Evolutionary conservation across 2,329 filamentous ascomycete species (phyloP), one percentile per base, ranked within the genome.

Genomic region (Akanthomyces dipterigenus): DNA sequence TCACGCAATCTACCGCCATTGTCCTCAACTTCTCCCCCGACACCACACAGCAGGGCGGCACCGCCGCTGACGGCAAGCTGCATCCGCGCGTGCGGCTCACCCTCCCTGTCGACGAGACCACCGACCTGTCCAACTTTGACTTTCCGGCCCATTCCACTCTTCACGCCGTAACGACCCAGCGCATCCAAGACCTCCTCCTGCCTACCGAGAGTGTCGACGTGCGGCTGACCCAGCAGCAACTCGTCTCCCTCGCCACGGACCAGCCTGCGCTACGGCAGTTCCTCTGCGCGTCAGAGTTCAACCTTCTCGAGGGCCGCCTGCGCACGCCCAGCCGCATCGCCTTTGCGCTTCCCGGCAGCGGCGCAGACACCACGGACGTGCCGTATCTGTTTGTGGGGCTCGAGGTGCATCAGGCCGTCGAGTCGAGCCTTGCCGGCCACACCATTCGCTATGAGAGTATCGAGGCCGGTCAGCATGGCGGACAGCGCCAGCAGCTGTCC

Each of bases 391-490:
- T 84, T 68, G 73, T 75, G 53, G 81, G 82, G 8, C 73, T 83
- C 1, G 82, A 86, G 66, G 73, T 85, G 43, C 80, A 78, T 50
- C 79, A 80, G 62, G 70, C 73, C 26, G 70, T 79, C 51, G 72
- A 78, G 11, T 70, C 77, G 43, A 68, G 74, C 2, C 80, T 77
- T 69, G 64, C 72, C 7, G 76, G 74, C 48, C 77, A 80, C 70
- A 77, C 69, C 12, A 70, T 86, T 9, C 75, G 73, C 8, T 84
- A 84, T 74, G 80, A 76, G 22, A 78, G 75, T 66, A 75, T 84
- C 63, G 78, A 84, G 63, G 80, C 76, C 5, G 82, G 81, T 0
- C 75, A 76, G 55, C 78, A 80, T 62, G 79, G 78, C 55, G 81
- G 81, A 6, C 78, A 77, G 14, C 75, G 80, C n/a, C 76, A 79